Evolutionary conservation across 352 stramenopile genomes (phyloP).

Genomic region (Hyaloperonospora brassicae): DNA sequence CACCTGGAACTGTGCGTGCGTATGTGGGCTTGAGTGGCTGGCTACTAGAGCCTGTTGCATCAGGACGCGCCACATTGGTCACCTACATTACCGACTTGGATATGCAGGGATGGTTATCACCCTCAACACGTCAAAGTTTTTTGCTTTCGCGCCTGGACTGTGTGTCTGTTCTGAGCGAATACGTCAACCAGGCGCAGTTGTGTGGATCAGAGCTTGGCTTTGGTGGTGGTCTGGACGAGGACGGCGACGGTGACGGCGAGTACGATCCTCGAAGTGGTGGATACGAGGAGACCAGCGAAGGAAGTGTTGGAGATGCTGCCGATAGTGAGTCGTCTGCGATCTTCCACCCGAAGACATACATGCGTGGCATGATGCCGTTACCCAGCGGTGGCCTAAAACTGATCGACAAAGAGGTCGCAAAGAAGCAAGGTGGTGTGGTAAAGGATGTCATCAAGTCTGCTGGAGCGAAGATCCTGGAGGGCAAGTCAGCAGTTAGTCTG

Average conservation of each 20-base stretch:
- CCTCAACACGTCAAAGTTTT: slow-evolving; percentile 39
- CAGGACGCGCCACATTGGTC: slow-evolving; percentile 39
- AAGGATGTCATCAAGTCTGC: slow-evolving; percentile 82
- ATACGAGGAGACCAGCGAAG: slow-evolving; percentile 32
- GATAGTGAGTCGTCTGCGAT: slow-evolving; percentile 27
- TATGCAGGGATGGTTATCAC: slow-evolving; percentile 41
- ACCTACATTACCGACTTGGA: slow-evolving; percentile 76
- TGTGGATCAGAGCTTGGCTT: slow-evolving; percentile 44
- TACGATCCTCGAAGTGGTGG: slow-evolving; percentile 27
- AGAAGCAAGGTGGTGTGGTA: slow-evolving; percentile 78
- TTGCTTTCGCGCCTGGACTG: slow-evolving; percentile 52
- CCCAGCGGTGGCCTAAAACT: slow-evolving; percentile 70
- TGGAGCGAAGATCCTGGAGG: slow-evolving; percentile 56
- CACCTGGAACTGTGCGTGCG: slow-evolving; percentile 37
- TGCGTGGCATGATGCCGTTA: slow-evolving; percentile 70
- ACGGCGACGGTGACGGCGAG: slow-evolving; percentile 33
- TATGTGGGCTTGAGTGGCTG: slow-evolving; percentile 63
- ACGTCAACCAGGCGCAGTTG: slow-evolving; percentile 54
- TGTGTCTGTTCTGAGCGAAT: slow-evolving; percentile 52
- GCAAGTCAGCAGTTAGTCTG: slow-evolving; percentile 70
- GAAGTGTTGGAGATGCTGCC: slow-evolving; percentile 22
- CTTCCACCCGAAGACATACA: slow-evolving; percentile 76
- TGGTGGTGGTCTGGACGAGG: slow-evolving; percentile 34
- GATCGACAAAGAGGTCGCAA: slow-evolving; percentile 78
- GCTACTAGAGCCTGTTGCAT: slow-evolving; percentile 65